phyloP scores from a whole-genome alignment of 106 monocot genomes.

The Platanthera zijinensis region DNA sequence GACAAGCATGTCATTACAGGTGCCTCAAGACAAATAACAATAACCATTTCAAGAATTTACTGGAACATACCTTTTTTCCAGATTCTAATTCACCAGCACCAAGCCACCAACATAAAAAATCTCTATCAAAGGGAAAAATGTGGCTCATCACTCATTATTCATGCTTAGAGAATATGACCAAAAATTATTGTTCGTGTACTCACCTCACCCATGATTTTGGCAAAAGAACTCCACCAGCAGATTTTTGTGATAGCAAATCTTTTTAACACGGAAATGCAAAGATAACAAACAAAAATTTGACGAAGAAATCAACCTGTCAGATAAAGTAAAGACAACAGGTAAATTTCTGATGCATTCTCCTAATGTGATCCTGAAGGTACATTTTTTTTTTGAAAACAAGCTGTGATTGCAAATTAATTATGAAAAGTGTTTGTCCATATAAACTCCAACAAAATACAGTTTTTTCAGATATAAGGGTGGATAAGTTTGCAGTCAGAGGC shows the following conservation, averaged over 20 bases:
- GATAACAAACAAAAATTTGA: not conserved
- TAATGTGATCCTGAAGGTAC: no score
- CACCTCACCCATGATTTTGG: conserved; percentile 99
- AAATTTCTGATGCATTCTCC: no score
- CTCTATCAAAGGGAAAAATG: conserved; percentile 30
- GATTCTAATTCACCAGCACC: conserved; percentile 49
- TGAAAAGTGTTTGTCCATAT: no score
- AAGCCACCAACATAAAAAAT: conserved; percentile 75
- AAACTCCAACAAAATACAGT: no score
- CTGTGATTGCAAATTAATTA: no score
- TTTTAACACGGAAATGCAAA: not conserved
- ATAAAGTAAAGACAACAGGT: not conserved
- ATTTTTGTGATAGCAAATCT: conserved; percentile 40
- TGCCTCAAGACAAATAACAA: not conserved
- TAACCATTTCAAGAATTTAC: not conserved
- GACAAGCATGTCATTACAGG: not conserved
- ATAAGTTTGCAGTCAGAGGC: no score
- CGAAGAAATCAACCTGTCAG: not conserved
- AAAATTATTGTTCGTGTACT: conserved; percentile 11
- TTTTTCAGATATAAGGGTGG: no score
- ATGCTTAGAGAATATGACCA: not conserved
- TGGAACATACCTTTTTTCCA: conserved; percentile 69
- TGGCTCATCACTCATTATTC: not conserved
- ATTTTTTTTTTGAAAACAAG: no score
- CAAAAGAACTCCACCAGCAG: conserved; percentile 82